phyloP scores from a whole-genome alignment of 768 basidiomycete species.

The Amanita exitialis region DNA sequence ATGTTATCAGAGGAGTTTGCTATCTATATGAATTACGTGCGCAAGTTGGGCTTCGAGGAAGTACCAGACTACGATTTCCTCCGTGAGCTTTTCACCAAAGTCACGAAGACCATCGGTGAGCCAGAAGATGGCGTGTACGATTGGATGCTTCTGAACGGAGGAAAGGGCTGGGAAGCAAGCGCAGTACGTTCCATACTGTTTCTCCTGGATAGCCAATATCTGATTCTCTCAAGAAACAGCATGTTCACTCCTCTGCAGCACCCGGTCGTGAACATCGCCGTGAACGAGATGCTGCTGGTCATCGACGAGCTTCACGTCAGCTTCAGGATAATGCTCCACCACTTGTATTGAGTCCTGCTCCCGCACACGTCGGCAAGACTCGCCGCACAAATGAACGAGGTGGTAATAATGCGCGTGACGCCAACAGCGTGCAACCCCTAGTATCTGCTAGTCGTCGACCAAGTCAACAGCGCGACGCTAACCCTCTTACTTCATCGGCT shows the following conservation, averaged over 20 bases:
- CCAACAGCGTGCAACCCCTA: conserved; percentile 59
- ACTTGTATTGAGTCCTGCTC: conserved; percentile 54
- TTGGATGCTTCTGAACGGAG: conserved; percentile 92
- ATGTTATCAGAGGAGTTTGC: conserved; percentile 76
- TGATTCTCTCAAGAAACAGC: conserved; percentile 19
- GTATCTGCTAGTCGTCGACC: conserved; percentile 56
- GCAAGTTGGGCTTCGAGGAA: conserved; percentile 97
- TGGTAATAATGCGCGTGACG: conserved; percentile 40
- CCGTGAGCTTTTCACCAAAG: conserved; percentile 87
- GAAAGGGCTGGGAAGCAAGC: conserved; percentile 92
- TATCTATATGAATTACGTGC: conserved; percentile 99
- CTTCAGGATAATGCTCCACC: conserved; percentile 52
- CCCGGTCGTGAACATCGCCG: conserved; percentile 53
- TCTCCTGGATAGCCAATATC: not conserved
- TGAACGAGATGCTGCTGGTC: conserved; percentile 38
- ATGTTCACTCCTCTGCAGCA: conserved; percentile 38
- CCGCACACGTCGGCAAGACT: conserved; percentile 52
- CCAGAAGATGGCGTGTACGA: conserved; percentile 89
- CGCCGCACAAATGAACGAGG: conserved; percentile 38
- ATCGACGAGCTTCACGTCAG: conserved; percentile 44
- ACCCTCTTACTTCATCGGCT: conserved; percentile 25
- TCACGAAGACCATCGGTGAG: conserved; percentile 81
- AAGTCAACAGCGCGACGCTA: conserved; percentile 48
- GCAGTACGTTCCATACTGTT: conserved; percentile 41
- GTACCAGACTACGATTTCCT: conserved; percentile 97